These are phyloP conservation scores for Penicillium sp. DNA, from an alignment of 2,329 filamentous ascomycete species.

Conservation along the genomic window DNA sequence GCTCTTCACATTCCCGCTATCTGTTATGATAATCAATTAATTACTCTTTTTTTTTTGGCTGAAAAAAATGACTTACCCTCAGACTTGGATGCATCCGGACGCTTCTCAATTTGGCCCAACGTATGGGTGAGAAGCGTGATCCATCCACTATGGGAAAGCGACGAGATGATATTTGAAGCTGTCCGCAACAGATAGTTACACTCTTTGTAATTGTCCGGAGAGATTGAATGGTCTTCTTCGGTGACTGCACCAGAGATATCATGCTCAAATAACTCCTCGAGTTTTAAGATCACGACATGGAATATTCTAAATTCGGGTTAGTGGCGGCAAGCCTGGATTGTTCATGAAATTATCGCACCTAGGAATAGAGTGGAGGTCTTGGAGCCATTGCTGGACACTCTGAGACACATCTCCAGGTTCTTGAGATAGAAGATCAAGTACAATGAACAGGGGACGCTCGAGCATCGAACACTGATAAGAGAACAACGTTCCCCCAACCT, in stretches of 20 bases:
- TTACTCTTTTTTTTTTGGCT: background rate
- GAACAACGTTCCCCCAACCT: slow-evolving; percentile 29
- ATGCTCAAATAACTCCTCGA: slow-evolving; percentile 34
- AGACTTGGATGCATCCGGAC: slow-evolving; percentile 43
- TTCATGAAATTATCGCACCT: slow-evolving; percentile 38
- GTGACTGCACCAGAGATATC: slow-evolving; percentile 17
- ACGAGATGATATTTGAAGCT: slow-evolving; percentile 69
- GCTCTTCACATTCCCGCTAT: slow-evolving; percentile 28
- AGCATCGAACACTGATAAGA: slow-evolving; percentile 61
- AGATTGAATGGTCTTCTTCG: slow-evolving; percentile 48
- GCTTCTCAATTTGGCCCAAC: slow-evolving; percentile 50
- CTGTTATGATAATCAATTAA: slow-evolving; percentile 17
- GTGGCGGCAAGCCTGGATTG: slow-evolving; percentile 7
- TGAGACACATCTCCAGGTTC: slow-evolving; percentile 72
- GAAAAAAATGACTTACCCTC: slow-evolving; percentile 46
- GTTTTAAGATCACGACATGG: slow-evolving; percentile 35
- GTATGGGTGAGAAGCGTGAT: slow-evolving; percentile 65
- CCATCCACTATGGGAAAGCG: slow-evolving; percentile 69
- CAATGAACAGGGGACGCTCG: slow-evolving; percentile 74
- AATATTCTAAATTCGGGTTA: slow-evolving; percentile 34
- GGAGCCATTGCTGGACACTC: slow-evolving; percentile 78
- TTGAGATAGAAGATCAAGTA: slow-evolving; percentile 75
- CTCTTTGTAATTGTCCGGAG: slow-evolving; percentile 67
- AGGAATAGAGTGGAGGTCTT: slow-evolving; percentile 53
- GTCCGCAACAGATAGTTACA: slow-evolving; percentile 77